Base-by-base conservation (phyloP, 2,329 filamentous ascomycete species). In the Penicillium sp. region DNA sequence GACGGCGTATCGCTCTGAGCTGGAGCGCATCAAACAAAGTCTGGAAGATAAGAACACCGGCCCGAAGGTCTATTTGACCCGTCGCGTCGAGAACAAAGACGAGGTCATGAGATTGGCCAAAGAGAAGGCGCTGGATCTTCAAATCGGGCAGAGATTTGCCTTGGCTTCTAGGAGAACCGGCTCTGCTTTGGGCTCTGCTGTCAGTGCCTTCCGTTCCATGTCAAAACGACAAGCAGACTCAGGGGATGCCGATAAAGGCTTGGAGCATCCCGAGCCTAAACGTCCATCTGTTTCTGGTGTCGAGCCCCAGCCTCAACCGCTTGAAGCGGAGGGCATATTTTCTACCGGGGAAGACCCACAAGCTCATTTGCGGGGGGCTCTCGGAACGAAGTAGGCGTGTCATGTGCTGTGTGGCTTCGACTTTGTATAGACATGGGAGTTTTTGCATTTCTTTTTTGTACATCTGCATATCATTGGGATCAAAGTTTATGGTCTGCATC, bases 1-100 rank as follows among this genome's bases (percentile, higher is more conserved):
- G 71, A 85, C 83, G 1, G 93, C 93, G 0, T 97, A 96, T 70
- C 86, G 90, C 67, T 84, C 89, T 57, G 91, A 97, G 74, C 84
- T 94, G 27, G 83, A 88, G 55, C 83, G 87, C 14, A 93, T 97
- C 65, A 72, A 77, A 59, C 62, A 66, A 47, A 72, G 65, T n/a
- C 61, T 70, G 16, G 67, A 68, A 22, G 63, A 68, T 24, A 40
- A 40, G 18, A 76, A 79, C 53, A 71, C 75, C 24, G 67, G 71
- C 32, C 79, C 86, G 1, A 86, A 80, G 16, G 78, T 90, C 14
- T 89, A 87, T 62, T 67, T 83, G 22, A 83, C 75, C 1, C 72
- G 81, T 29, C 72, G 81, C 18, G 78, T 83, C 5, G 80, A 83
- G 52, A 72, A 68, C 3, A 74, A 68, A 58, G 66, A 68, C 47